Base-by-base conservation (phyloP, 2,329 filamentous ascomycete species). In the Diaporthe velutina region DNA sequence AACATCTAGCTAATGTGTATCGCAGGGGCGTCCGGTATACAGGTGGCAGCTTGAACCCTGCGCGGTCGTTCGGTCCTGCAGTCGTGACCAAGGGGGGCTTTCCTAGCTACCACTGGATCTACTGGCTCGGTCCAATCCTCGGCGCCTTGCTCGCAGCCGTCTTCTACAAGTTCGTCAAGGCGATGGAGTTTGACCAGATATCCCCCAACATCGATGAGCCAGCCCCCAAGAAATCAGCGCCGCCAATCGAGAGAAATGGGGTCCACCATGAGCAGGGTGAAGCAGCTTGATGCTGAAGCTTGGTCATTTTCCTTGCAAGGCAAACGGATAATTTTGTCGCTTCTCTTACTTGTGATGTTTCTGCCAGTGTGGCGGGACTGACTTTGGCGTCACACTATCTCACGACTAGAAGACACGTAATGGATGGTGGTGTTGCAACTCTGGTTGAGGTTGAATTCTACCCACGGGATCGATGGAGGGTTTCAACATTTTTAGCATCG, bases 91-190 rank as follows among this genome's bases (percentile, higher is more conserved):
- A n/a, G 9, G 80, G 81, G 6, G 76, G 70, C 1, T 88, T 89
- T 78, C 80, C 82, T 1, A 78, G 79, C 22, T 88, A 89, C 79
- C 85, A 88, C 72, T 90, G 88, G 88, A 89, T 89, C 78, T 90
- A 88, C 82, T 89, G 87, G 85, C 77, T 90, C 15, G 89, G 88
- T 0, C 89, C 90, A 1, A 80, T 86, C 13, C 81, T 89, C 68
- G 90, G 90, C 0, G 78, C 86, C 0, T 68, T 88, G 8, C 79
- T 91, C 19, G 88, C 89, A 1, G 86, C 83, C n/a, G 82, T 75
- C 10, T 83, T 89, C 28, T 91, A 90, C 81, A 85, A 84, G 74
- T 76, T 88, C 4, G 82, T 91, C 72, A 89, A 89, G 79, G 79
- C 82, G 40, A 82, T 90, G 42, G 85, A 90, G 72, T 91, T 90